Evolutionary conservation across 179 eudicot species (phyloP).

Genomic region (Nepenthes alata): DNA sequence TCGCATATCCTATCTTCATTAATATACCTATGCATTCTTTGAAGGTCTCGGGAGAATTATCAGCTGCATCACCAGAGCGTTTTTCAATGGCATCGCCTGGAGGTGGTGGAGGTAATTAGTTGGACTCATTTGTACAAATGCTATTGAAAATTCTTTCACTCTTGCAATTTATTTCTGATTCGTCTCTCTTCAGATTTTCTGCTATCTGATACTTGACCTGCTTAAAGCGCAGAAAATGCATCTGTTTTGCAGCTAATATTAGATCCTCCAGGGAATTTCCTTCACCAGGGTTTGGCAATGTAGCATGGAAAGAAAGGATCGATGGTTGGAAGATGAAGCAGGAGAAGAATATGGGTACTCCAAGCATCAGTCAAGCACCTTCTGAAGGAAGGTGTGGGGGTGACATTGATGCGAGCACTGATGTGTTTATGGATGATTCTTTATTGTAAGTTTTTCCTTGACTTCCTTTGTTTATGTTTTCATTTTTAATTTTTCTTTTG

Average conservation of each 20-base stretch:
- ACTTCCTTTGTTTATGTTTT: background rate
- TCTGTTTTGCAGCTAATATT: slow-evolving; percentile 25
- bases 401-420: slow-evolving; percentile 36
- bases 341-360: slow-evolving; percentile 31
- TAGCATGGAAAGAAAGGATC: slow-evolving; percentile 41
- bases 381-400: slow-evolving; percentile 34
- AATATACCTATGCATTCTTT: background rate
- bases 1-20: background rate
- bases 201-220: slow-evolving; percentile 1
- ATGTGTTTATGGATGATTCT: slow-evolving; percentile 28
- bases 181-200: background rate
- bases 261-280: slow-evolving; percentile 35
- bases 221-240: background rate
- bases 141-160: background rate
- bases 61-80: slow-evolving; percentile 34
- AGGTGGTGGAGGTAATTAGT: slow-evolving; percentile 24
- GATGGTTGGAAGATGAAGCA: slow-evolving; percentile 43
- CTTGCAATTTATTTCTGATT: background rate
- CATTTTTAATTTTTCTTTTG: background rate
- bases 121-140: background rate
- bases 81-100: slow-evolving; percentile 34
- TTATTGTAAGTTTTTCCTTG: slow-evolving; percentile 17
- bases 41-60: slow-evolving; percentile 33
- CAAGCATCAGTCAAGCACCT: slow-evolving; percentile 40
- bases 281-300: slow-evolving; percentile 38